phyloP scores from a whole-genome alignment of 805 yeast genomes.

The Scheffersomyces coipomensis region DNA sequence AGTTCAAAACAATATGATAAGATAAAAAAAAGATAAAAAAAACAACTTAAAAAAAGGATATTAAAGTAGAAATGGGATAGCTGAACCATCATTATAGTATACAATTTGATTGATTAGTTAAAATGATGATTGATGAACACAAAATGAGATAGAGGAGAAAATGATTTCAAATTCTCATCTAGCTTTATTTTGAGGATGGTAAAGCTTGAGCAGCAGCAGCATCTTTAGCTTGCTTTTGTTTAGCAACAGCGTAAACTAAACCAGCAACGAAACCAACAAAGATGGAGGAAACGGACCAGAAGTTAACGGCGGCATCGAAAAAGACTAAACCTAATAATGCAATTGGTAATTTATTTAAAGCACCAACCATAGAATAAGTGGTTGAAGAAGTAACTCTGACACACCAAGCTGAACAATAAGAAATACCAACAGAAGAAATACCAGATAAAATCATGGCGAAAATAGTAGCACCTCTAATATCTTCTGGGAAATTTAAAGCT shows the following conservation, averaged over 20 bases:
- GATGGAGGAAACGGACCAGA: slow-evolving; percentile 87
- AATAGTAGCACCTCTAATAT: slow-evolving; percentile 63
- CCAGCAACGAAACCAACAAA: slow-evolving; percentile 95
- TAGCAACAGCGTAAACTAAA: slow-evolving; percentile 91
- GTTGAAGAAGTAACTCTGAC: slow-evolving; percentile 98
- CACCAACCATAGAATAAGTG: slow-evolving; percentile 99
- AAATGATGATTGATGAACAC: no score
- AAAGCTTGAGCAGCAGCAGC: slow-evolving; percentile 2
- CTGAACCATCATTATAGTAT: no score
- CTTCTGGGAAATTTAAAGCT: slow-evolving; percentile 73
- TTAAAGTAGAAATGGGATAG: no score
- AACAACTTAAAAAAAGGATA: no score
- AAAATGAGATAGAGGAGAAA: no score
- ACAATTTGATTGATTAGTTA: no score
- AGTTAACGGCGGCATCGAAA: slow-evolving; percentile 93
- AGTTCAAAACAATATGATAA: no score
- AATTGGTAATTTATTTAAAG: slow-evolving; percentile 95
- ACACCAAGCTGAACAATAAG: slow-evolving; percentile 99
- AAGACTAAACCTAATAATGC: slow-evolving; percentile 93
- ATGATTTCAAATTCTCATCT: no score
- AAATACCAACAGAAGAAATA: slow-evolving; percentile 91
- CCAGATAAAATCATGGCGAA: slow-evolving; percentile 90
- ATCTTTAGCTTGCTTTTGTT: slow-evolving; percentile 76
- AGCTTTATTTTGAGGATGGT: background rate
- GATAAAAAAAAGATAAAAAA: no score